Evolutionary conservation across 2,329 filamentous ascomycete genomes (phyloP), one percentile per base, ranked within the genome.

Genomic region (Sarocladium oryzae): DNA sequence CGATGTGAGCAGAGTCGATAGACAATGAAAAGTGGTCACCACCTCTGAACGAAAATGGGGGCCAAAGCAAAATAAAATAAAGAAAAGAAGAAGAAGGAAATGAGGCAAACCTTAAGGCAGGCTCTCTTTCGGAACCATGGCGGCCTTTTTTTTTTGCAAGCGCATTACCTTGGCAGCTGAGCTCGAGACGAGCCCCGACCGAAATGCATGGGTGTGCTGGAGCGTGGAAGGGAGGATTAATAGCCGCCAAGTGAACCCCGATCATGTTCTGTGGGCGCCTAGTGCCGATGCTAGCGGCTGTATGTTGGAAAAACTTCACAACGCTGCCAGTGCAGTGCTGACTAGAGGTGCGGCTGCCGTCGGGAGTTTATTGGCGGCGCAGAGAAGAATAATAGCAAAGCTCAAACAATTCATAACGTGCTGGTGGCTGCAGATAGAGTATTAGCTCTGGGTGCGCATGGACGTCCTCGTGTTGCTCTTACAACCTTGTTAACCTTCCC

Each of bases 181-280:
- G 21, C 36, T 40, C 18, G 36, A 40, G 13, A 40, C 36, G 13
- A 13, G 7, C 7, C 28, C 28, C 28, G 28, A n/a, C n/a, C n/a
- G n/a, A n/a, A n/a, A n/a, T n/a, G n/a, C n/a, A n/a, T n/a, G n/a
- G n/a, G n/a, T n/a, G n/a, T n/a, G n/a, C n/a, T n/a, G n/a, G n/a
- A n/a, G n/a, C n/a, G n/a, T 15, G 40, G 23, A 3, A 45, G 40
- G 21, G 21, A 45, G 40, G n/a, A n/a, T n/a, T n/a, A n/a, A 20
- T 33, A 21, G 28, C 16, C 21, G 28, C 43, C 26, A 48, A 18
- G 26, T 4, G 9, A 13, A 9, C n/a, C 13, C 18, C 40, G 40
- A 45, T 45, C 23, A 28, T 30, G 40, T 45, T 26, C 40, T 45
- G 40, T 30, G 40, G 10, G 43, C 43, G 43, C 43, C 26, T 48